Evolutionary conservation across 2,329 filamentous ascomycete genomes (phyloP), one percentile per base, ranked within the genome.

Genomic region (Ophiocordyceps camponoti-leonardi): DNA sequence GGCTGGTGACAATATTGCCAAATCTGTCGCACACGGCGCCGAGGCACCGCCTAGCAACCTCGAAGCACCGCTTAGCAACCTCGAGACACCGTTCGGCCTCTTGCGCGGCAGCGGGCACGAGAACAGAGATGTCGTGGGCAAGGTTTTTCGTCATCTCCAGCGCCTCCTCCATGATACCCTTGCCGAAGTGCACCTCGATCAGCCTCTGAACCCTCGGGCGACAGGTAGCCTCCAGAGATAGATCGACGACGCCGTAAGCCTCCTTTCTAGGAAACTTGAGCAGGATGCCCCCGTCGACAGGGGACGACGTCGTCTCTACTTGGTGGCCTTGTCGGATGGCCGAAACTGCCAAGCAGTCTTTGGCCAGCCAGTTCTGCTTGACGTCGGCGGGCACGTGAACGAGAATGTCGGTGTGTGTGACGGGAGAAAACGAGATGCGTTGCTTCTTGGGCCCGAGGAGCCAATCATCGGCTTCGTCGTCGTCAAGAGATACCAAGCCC

Each of bases 191-290:
- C 28, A 81, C 61, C 37, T 70, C 67, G 56, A 80, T 75, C 0
- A 71, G 72, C 60, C 80, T 75, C 53, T 74, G 74, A 50, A 80
- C 67, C 56, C 69, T 73, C 22, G 78, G 78, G 49, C 72, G 73
- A 46, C 68, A 73, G 14, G 67, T 74, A 1, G 77, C 77, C 46
- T 71, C 64, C 33, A 82, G 67, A 2, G 71, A 69, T 41, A 82
- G 65, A 45, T 73, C 73, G 44, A 81, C 58, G 35, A 74, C 57
- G 30, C 77, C 78, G 49, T 75, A 61, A 6, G 75, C 72, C 48
- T 81, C 75, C 23, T 67, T 66, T 26, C 61, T 63, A 4, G 68
- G 63, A 26, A 80, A 65, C 48, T 71, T 66, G 22, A 77, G 64
- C 18, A 74, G 52, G 37, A 77, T 66, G 4, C 72, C 72, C 26